Base-by-base conservation (phyloP, 2,329 filamentous ascomycete genomes). In the Aciculosporium take region DNA sequence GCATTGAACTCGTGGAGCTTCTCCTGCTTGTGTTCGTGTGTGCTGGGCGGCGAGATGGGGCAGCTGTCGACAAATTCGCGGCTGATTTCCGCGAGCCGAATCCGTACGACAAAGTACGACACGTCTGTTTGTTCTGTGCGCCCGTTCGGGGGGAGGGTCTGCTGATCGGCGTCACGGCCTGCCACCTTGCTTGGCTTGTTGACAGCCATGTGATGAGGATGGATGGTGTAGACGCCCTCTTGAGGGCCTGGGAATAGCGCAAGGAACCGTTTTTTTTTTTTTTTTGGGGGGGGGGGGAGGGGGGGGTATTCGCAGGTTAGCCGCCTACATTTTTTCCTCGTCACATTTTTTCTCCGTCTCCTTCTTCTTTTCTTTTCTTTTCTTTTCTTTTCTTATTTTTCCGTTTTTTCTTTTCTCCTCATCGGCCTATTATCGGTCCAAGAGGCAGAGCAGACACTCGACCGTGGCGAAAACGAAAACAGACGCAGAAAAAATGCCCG, bases 171-270 rank as follows among this genome's bases (percentile, higher is more conserved):
- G 13, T 7, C 9, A n/a, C 13, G 13, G 33, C 23, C 31, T 8
- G 21, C 10, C 5, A 35, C 25, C 29, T 28, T 24, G 21, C 42
- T 37, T 29, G 42, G 42, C 29, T 40, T 44, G 24, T 41, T 40
- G 15, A 44, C 42, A 13, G 33, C 38, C 42, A 44, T 44, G 28
- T 44, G 42, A 7, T 30, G 37, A 17, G 42, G 42, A 10, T 44
- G 17, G 9, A 44, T 38, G 38, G 42, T 38, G 28, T 44, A 44
- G 20, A 44, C 33, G 7, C 38, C 38, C 7, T 37, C 42, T 3
- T 40, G 38, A 6, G 42, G 30, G 7, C 38, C 42, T n/a, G 42
- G 42, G 15, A 44, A 41, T 10, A 41, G 4, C 20, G 42, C 32
- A 20, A 44, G 23, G 12, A 44, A 17, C 42, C 42, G 40, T 25